phyloP scores from a whole-genome alignment of 148 eudicot species.

The Polygonum aviculare region DNA sequence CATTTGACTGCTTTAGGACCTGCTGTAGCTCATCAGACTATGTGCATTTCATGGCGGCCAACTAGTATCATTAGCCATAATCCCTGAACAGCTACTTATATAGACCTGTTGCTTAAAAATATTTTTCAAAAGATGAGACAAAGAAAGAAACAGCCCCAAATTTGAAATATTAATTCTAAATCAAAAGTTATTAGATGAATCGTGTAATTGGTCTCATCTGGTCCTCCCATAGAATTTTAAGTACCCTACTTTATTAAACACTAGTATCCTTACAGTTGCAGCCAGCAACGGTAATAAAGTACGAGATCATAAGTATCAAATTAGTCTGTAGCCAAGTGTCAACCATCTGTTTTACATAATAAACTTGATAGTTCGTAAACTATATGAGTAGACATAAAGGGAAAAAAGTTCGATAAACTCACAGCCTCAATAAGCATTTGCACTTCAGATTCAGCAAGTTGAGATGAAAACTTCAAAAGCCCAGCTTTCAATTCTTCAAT shows the following conservation, averaged over 20 bases:
- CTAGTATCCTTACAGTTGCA: neutral
- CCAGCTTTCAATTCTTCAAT: constrained; percentile 76
- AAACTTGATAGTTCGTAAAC: neutral
- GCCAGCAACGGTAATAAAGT: neutral
- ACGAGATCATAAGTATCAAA: neutral
- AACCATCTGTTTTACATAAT: neutral
- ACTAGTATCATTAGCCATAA: neutral
- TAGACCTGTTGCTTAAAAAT: neutral
- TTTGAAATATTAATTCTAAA: neutral
- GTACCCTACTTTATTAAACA: neutral
- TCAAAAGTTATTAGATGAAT: neutral
- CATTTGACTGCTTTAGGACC: neutral
- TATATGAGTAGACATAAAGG: neutral
- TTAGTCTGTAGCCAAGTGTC: neutral
- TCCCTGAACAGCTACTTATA: neutral
- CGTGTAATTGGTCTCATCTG: neutral
- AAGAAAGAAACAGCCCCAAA: neutral
- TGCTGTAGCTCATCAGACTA: neutral
- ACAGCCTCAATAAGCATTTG: constrained; percentile 93
- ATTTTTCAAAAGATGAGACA: neutral
- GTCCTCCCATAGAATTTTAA: neutral
- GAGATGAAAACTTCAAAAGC: constrained; percentile 56
- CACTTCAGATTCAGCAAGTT: constrained; percentile 79
- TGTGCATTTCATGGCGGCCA: neutral
- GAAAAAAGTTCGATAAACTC: constrained; percentile 21